Evolutionary conservation across 805 yeast genomes (phyloP).

Genomic region (Yarrowia sp.): DNA sequence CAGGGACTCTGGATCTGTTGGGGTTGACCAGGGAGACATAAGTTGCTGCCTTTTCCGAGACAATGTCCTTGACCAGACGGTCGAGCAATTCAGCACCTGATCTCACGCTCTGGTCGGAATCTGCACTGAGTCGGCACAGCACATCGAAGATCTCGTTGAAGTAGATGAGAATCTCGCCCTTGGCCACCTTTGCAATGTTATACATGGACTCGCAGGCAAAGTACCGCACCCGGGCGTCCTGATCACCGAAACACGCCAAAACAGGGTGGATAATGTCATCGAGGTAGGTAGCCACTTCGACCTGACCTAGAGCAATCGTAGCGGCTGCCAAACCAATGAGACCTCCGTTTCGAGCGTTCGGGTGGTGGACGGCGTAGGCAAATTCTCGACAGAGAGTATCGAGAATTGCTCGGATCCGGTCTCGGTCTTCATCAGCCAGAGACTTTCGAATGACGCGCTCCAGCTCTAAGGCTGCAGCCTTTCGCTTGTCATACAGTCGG

Average conservation of each 20-base stretch:
- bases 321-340: constrained; percentile 95
- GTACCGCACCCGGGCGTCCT: constrained; percentile 94
- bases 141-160: constrained; percentile 96
- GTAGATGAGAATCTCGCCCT: constrained; percentile 89
- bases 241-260: constrained; percentile 93
- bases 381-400: constrained; percentile 77
- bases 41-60: constrained; percentile 89
- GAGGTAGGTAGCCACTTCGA: constrained; percentile 80
- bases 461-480: constrained; percentile 67
- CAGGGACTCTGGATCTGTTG: constrained; percentile 62
- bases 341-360: constrained; percentile 93
- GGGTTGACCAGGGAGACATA: constrained; percentile 63
- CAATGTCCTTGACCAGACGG: constrained; percentile 89
- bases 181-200: constrained; percentile 94
- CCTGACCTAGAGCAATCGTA: constrained; percentile 86
- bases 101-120: constrained; percentile 87
- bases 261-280: constrained; percentile 92
- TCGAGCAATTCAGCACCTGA: constrained; percentile 95
- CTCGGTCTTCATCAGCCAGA: constrained; percentile 64
- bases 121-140: constrained; percentile 86
- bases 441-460: constrained; percentile 80
- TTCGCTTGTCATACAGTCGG: constrained; percentile 77
- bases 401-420: constrained; percentile 65
- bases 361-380: constrained; percentile 82
- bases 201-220: constrained; percentile 96